Conservation (phyloP, 805 yeast species). For the Monosporozyma solicola region DNA sequence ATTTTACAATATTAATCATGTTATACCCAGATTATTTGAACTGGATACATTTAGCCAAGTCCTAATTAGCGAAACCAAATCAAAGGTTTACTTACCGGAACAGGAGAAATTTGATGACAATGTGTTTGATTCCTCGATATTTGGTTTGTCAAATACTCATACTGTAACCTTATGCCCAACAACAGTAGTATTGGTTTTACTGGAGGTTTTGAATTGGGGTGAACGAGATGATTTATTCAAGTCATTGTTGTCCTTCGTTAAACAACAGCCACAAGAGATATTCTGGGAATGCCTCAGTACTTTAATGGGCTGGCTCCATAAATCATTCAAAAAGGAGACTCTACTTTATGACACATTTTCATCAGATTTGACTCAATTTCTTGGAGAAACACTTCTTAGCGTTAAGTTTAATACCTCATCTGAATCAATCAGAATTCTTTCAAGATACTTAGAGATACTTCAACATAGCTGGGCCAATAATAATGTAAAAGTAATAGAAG, state of each 20-base stretch:
- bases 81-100: background rate
- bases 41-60: background rate
- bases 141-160: background rate
- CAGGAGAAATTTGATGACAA: background rate
- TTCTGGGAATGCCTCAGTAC: background rate
- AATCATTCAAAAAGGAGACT: background rate
- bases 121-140: background rate
- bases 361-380: constrained; percentile 11
- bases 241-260: background rate
- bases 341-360: background rate
- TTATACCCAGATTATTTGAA: background rate
- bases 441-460: constrained; percentile 11
- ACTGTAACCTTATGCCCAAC: background rate
- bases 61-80: background rate
- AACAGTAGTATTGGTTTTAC: background rate
- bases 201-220: background rate
- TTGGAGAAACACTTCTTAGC: constrained; percentile 19
- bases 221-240: background rate
- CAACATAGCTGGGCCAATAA: constrained; percentile 22
- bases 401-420: constrained; percentile 17
- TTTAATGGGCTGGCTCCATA: background rate
- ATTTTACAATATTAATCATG: background rate
- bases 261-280: background rate
- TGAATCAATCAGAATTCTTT: constrained; percentile 10
- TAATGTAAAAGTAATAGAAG: constrained; percentile 21